Evolutionary conservation across 208 protist genomes (phyloP), one percentile per base, ranked within the genome.

Genomic region (Phytomonas sp.): DNA sequence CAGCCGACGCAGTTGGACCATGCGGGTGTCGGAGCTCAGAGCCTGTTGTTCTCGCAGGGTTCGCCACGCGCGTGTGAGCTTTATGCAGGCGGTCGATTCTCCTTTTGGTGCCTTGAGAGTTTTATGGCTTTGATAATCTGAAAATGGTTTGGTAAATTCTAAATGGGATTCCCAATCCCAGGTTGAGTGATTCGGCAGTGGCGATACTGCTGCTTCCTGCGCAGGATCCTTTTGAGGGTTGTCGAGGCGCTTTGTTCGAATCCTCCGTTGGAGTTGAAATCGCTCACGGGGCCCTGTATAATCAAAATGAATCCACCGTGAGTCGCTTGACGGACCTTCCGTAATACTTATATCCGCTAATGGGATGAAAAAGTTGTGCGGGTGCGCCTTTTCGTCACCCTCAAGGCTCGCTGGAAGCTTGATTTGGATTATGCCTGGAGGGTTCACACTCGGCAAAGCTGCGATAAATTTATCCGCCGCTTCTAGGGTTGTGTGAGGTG

Each of bases 401-500:
- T 4, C 45, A 7, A 0, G 0, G 12, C 36, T 30, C 0, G 6
- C 29, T 5, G 29, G 36, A 5, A 67, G 30, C 59, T 59, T 63
- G 29, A 80, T 16, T 0, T 59, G 32, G 0, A 82, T 40, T 42
- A 70, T 23, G 0, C 69, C 67, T 0, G 72, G 74, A 14, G 72
- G 75, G 42, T 83, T 73, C 0, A 71, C 10, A 0, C n/a, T 60
- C 2, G 37, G 52, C n/a, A 81, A 63, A 4, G 64, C n/a, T 11
- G 56, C 71, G 19, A 82, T 69, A 19, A 71, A 73, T 4, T 7
- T 3, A 31, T 82, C 78, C 26, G 74, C 78, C 6, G 4, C 68
- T 6, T 72, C 68, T 2, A 82, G 67, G 23, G 7, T 62, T 16
- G 70, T 67, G 16, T 71, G 74, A 0, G 66, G 61, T 0, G 63